Evolutionary conservation across 805 yeast species (phyloP), one percentile per base, ranked within the genome.

Genomic region (Candida berthetii): DNA sequence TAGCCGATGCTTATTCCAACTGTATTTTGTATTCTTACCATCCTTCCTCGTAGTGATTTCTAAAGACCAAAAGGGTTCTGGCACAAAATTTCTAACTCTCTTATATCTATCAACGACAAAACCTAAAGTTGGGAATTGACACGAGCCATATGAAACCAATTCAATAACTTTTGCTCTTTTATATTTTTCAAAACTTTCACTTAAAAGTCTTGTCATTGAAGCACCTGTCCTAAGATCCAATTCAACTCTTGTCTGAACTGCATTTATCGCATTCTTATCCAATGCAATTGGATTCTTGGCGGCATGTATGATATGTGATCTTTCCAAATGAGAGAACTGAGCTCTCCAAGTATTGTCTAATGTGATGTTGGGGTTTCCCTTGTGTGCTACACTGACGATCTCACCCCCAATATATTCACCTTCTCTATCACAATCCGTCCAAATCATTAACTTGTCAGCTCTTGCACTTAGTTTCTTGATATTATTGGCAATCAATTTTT

Each of bases 351-450:
- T 68, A 27, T 71, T 69, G 10, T 66, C 70, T 16, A 74, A 52
- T 1, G 61, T 65, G 35, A 88, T 54, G 2, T 62, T 47, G 1
- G 62, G 50, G 54, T 84, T 64, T 1, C 62, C 66, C 46, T 68
- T 69, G 38, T 58, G 56, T 0, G 96, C 96, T n/a, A 80, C 82
- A 40, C 79, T 71, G 29, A 77, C 70, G 14, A 95, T 78, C 53
- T 90, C 96, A 65, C 72, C 78, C 0, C 97, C 98, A 42, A 90
- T 90, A 60, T 80, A 84, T 59, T 90, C 98, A 2, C 98, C 98
- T 58, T 90, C 98, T 31, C 97, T 69, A 70, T 90, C 98, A 63
- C 99, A 93, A 71, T 93, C 99, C 1, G 99, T 93, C 98, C 99
- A 93, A 7, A 93, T 87, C 85, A 88, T 86, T 41, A 93, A 63